Conservation (phyloP, 2,329 filamentous ascomycete genomes). For the Eurotiales sp. region DNA sequence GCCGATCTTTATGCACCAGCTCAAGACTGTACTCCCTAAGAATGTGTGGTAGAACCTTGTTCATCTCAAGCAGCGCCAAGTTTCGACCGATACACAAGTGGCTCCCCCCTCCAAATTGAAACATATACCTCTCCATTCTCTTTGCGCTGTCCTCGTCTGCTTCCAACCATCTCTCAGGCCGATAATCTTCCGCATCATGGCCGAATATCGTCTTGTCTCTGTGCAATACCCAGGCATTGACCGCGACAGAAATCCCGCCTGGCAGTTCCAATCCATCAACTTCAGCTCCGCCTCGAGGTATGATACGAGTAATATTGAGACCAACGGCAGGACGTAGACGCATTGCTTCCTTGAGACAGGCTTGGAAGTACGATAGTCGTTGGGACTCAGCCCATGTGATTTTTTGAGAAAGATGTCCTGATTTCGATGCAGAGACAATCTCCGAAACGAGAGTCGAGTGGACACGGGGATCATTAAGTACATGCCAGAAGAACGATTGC, state of each 20-base stretch:
- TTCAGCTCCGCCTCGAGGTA: constrained; percentile 20
- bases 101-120: neutral
- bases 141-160: neutral
- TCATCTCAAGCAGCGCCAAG: constrained; percentile 8
- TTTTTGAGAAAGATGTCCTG: neutral
- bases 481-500: constrained; percentile 22
- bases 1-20: too few species aligned
- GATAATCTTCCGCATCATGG: constrained; percentile 20
- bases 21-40: neutral
- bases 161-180: constrained; percentile 23
- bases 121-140: constrained; percentile 6
- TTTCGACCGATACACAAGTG: neutral
- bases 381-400: constrained; percentile 1
- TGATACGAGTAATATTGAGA: constrained; percentile 29
- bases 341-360: constrained; percentile 9
- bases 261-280: constrained; percentile 17
- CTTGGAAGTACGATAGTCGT: constrained; percentile 26
- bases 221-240: constrained; percentile 27
- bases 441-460: neutral
- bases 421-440: neutral
- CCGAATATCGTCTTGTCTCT: constrained; percentile 19
- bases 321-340: constrained; percentile 19
- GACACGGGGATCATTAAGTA: constrained; percentile 13
- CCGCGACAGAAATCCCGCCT: constrained; percentile 22
- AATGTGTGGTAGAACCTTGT: constrained; percentile 9